Percentiles rank a stretch among this genome's conserved stretches.
phyloP scores from a whole-genome alignment of 257 asterid genomes.

The Penstemon barbatus region DNA sequence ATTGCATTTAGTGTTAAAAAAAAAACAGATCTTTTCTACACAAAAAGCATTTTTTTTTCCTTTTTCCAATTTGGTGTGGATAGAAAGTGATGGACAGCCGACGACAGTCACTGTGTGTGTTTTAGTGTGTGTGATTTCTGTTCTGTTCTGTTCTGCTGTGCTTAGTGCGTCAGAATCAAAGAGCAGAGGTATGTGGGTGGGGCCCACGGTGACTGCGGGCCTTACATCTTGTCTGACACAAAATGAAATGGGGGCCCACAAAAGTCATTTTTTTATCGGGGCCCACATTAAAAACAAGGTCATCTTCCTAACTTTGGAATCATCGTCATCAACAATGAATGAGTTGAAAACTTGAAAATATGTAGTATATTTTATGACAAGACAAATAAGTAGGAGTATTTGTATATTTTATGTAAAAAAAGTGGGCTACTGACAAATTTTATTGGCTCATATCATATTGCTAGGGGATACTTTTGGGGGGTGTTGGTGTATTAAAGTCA shows the following conservation, averaged over 20 bases:
- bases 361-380: slow-evolving; percentile 10
- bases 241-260: slow-evolving; percentile 21
- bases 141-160: not conserved
- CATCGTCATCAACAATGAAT: slow-evolving; percentile 30
- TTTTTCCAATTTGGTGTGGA: slow-evolving; percentile 25
- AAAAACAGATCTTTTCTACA: slow-evolving; percentile 30
- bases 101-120: slow-evolving; percentile 30
- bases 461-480: not conserved
- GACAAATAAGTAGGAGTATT: not conserved
- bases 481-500: not conserved
- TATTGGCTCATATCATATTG: not conserved
- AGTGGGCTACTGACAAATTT: slow-evolving; percentile 10
- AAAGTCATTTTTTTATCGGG: slow-evolving; percentile 3
- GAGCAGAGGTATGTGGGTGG: slow-evolving; percentile 30
- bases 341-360: slow-evolving; percentile 1
- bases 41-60: slow-evolving; percentile 13
- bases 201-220: slow-evolving; percentile 26
- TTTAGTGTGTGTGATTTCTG: no score
- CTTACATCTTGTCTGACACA: slow-evolving; percentile 27
- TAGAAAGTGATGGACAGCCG: slow-evolving; percentile 35
- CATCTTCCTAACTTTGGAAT: slow-evolving; percentile 31
- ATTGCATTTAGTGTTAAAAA: slow-evolving; percentile 18
- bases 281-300: slow-evolving; percentile 28
- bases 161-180: slow-evolving; percentile 49
- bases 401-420: not conserved